Evolutionary conservation across 352 stramenopile genomes (phyloP).

Genomic region (Elongisporangium anandrum): DNA sequence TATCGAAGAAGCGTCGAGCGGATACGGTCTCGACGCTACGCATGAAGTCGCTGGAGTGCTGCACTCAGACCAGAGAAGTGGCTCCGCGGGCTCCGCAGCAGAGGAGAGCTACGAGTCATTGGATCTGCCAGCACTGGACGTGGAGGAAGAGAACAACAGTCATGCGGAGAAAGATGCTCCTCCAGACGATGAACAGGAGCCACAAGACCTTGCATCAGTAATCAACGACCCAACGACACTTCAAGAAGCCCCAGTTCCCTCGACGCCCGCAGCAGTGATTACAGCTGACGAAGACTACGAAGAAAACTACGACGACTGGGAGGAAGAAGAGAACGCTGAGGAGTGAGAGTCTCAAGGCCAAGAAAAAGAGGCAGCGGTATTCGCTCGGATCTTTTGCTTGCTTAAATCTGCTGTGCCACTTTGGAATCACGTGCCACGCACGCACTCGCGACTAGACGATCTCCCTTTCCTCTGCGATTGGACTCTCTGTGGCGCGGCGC

Average conservation of each 20-base stretch:
- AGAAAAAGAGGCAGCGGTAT: not conserved
- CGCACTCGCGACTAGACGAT: not conserved
- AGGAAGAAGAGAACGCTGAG: slow-evolving; percentile 44
- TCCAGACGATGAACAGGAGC: not conserved
- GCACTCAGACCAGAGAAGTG: not conserved
- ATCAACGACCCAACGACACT: not conserved
- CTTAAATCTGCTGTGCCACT: not conserved
- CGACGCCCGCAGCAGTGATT: not conserved
- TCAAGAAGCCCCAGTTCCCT: not conserved
- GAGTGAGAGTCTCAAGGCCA: slow-evolving; percentile 13
- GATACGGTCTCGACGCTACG: slow-evolving; percentile 62
- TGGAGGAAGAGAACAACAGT: slow-evolving; percentile 11
- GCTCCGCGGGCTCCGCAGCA: slow-evolving; percentile 9
- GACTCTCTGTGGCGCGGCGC: too few species aligned
- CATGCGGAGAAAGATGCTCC: slow-evolving; percentile 4
- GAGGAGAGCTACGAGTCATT: slow-evolving; percentile 69
- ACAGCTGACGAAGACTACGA: slow-evolving; percentile 43
- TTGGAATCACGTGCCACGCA: not conserved
- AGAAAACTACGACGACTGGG: slow-evolving; percentile 44
- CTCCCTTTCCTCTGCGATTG: not conserved
- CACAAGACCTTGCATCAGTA: slow-evolving; percentile 2
- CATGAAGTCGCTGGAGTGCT: slow-evolving; percentile 17
- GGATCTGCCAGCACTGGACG: slow-evolving; percentile 36
- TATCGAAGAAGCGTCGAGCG: slow-evolving; percentile 48
- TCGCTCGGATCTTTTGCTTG: not conserved